These are phyloP conservation scores for Aspergillus luchuensis DNA, from an alignment of 2,329 filamentous ascomycete genomes.

Conservation along the genomic window DNA sequence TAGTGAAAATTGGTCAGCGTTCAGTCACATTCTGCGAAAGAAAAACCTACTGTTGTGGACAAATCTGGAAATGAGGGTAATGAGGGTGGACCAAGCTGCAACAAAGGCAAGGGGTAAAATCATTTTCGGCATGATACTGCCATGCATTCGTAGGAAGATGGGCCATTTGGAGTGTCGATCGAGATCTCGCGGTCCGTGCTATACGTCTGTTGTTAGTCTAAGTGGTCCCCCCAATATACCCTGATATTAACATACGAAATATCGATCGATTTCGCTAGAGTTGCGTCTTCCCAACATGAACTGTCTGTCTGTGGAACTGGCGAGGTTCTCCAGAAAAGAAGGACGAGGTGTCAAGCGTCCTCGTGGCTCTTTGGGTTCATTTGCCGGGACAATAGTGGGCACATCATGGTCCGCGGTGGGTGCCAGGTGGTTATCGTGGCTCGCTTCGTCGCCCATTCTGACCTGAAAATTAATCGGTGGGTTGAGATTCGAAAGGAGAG, in stretches of 20 bases:
- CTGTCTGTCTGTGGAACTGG: conserved; percentile 33
- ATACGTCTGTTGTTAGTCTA: conserved; percentile 1
- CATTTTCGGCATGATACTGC: conserved; percentile 73
- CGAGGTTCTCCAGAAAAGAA: conserved; percentile 37
- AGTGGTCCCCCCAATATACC: neutral
- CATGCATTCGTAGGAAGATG: conserved; percentile 73
- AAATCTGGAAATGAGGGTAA: conserved; percentile 59
- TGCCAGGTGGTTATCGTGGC: neutral
- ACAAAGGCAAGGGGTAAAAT: conserved; percentile 68
- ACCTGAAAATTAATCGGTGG: neutral
- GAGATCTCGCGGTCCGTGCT: conserved; percentile 63
- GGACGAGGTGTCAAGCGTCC: conserved; percentile 34
- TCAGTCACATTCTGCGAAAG: neutral
- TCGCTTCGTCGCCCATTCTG: neutral
- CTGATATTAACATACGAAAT: conserved; percentile 53
- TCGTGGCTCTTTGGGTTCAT: conserved; percentile 24
- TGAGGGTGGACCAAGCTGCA: conserved; percentile 64
- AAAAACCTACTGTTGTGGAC: conserved; percentile 43
- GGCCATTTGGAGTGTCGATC: conserved; percentile 76
- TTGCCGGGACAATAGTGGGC: neutral
- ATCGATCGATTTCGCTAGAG: conserved; percentile 59
- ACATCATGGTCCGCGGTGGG: neutral
- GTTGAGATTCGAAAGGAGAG: neutral
- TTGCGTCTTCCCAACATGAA: conserved; percentile 33
- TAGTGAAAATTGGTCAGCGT: conserved; percentile 18